These are phyloP conservation scores for Thermothielavioides terrestris DNA, from an alignment of 495 filamentous ascomycete genomes.

Conservation along the genomic window DNA sequence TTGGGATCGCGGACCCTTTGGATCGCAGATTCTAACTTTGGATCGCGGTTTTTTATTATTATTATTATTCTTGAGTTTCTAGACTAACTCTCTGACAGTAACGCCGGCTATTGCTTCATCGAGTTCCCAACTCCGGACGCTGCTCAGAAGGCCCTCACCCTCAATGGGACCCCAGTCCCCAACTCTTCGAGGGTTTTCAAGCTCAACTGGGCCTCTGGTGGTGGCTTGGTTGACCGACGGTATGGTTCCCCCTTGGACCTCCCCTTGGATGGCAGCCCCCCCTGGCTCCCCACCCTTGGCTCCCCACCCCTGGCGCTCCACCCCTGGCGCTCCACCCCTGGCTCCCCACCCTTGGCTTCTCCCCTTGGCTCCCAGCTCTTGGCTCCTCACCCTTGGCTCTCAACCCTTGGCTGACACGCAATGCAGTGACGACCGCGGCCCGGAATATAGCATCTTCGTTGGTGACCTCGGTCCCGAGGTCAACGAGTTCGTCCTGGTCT, in stretches of 20 bases:
- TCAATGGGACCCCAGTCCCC: slow-evolving; percentile 87
- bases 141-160: slow-evolving; percentile 76
- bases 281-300: too few relatives aligned
- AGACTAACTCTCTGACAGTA: slow-evolving; percentile 45
- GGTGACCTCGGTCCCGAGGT: slow-evolving; percentile 97
- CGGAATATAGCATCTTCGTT: slow-evolving; percentile 95
- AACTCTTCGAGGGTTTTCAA: slow-evolving; percentile 96
- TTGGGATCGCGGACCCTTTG: too few relatives aligned
- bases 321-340: too few relatives aligned
- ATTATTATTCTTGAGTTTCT: not conserved
- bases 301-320: too few relatives aligned
- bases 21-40: too few relatives aligned
- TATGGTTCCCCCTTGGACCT: too few relatives aligned
- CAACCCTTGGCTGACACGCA: slow-evolving; percentile 18
- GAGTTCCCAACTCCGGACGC: slow-evolving; percentile 81
- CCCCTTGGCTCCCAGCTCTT: too few relatives aligned
- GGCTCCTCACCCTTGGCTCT: too few relatives aligned
- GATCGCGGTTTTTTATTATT: not conserved
- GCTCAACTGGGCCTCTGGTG: slow-evolving; percentile 97
- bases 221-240: slow-evolving; percentile 89
- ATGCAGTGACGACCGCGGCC: slow-evolving; percentile 82
- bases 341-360: too few relatives aligned
- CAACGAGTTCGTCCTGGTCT: slow-evolving; percentile 95
- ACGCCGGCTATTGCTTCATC: slow-evolving; percentile 98
- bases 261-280: too few relatives aligned